Evolutionary conservation across 345 rosid species (phyloP), one percentile per base, ranked within the genome.

Genomic region (Dovyalis caffra): DNA sequence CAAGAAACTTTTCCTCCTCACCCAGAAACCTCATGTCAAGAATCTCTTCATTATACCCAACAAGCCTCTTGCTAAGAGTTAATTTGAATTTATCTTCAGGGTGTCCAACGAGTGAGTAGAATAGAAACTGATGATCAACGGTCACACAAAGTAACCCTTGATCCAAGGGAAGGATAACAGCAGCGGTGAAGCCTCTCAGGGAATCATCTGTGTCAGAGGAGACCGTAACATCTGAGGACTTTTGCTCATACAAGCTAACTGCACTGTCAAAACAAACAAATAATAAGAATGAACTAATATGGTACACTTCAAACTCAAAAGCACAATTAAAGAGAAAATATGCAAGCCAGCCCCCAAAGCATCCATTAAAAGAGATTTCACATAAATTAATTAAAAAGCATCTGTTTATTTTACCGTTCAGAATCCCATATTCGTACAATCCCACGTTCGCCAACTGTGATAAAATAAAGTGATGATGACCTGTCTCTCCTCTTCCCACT

Each of bases 41-140:
- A 80, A 95, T 95, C 80, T 93, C 99, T 68, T 93, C 98, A 81
- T 93, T 95, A 85, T 90, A 86, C 57, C 99, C 99, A 66, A 95
- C 88, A 69, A 95, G 91, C 80, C 97, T 91, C 88, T 87, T 91
- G 79, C 74, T 83, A 64, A 91, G 71, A 7, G 75, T 79, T 73
- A 92, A 73, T 21, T 77, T 82, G 51, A 82, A 72, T 43, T 60
- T 81, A 73, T 86, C 92, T 75, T 88, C 90, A 64, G 67, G 49
- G 62, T 80, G 67, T 75, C 79, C 88, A 70, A 65, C 75, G 16
- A 84, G 79, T 61, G 78, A 74, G 79, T 95, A 95, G 77, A 90
- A 78, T 28, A 92, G 82, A 76, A 95, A 87, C 78, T 95, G 97
- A 81, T 95, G 97, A 86, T 95, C 98, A 71, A 97, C 99, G 64